phyloP scores from a whole-genome alignment of 768 basidiomycete species.

The Tulasnella sp. region DNA sequence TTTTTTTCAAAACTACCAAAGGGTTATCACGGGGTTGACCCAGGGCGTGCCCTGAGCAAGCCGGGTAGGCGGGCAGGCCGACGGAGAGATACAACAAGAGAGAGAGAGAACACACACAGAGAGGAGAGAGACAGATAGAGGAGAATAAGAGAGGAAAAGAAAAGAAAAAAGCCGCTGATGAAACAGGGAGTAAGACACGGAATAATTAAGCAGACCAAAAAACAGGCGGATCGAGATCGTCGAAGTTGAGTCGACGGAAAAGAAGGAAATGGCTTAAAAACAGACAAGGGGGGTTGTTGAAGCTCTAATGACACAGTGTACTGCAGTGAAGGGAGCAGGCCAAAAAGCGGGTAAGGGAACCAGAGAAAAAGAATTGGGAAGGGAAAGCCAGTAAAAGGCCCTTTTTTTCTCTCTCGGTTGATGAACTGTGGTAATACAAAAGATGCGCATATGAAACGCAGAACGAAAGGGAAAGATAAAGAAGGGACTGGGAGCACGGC shows the following conservation, averaged over 20 bases:
- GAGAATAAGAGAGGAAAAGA: neutral
- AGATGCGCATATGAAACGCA: neutral
- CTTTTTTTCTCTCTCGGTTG: too few relatives aligned
- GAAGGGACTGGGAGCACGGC: too few relatives aligned
- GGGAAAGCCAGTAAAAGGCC: too few relatives aligned
- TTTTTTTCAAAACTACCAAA: neutral
- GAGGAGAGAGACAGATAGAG: neutral
- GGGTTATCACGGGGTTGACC: neutral
- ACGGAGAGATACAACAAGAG: neutral
- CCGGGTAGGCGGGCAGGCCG: neutral
- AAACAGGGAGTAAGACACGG: neutral
- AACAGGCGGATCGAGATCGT: too few relatives aligned
- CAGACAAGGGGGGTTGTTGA: neutral
- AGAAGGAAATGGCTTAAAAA: neutral
- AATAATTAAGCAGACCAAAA: neutral
- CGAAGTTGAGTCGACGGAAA: conserved; percentile 2
- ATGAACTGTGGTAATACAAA: too few relatives aligned
- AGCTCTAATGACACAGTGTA: neutral
- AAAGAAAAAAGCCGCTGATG: neutral
- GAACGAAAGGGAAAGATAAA: neutral
- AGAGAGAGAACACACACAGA: neutral
- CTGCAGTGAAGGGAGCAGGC: neutral
- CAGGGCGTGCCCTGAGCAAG: neutral
- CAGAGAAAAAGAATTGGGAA: too few relatives aligned
- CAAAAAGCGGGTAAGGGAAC: too few relatives aligned